Conservation (phyloP, 2,329 filamentous ascomycete genomes). For the Thelonectria blattea region DNA sequence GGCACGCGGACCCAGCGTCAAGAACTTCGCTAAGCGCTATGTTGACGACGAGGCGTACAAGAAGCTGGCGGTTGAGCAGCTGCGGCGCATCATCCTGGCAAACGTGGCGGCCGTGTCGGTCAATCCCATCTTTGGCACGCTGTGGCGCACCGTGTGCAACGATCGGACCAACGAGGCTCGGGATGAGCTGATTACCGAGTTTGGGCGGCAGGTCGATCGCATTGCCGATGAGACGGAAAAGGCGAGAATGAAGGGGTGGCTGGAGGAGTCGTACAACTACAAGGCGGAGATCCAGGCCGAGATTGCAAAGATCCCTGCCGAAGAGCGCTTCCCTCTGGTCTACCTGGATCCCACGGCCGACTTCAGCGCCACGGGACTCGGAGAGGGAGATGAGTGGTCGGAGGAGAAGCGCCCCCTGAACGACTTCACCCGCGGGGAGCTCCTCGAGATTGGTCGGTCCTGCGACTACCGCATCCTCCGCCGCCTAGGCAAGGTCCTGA, state of each 20-base stretch:
- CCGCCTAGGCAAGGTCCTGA: slow-evolving; percentile 54
- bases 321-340: slow-evolving; percentile 53
- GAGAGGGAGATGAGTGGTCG: slow-evolving; percentile 9
- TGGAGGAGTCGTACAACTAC: slow-evolving; percentile 58
- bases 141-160: slow-evolving; percentile 57
- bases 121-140: slow-evolving; percentile 56
- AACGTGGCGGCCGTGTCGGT: slow-evolving; percentile 53
- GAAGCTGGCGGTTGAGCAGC: slow-evolving; percentile 45
- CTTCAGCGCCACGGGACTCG: slow-evolving; percentile 38
- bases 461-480: slow-evolving; percentile 55
- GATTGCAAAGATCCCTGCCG: slow-evolving; percentile 46
- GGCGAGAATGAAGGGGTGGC: slow-evolving; percentile 51
- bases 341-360: slow-evolving; percentile 56
- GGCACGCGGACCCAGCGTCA: slow-evolving; percentile 31
- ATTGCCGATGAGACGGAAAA: slow-evolving; percentile 44
- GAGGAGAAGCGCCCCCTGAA: slow-evolving; percentile 34
- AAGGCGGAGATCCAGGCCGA: slow-evolving; percentile 49
- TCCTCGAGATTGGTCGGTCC: slow-evolving; percentile 58
- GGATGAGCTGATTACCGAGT: slow-evolving; percentile 49
- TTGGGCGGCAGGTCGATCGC: slow-evolving; percentile 48
- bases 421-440: slow-evolving; percentile 51
- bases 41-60: slow-evolving; percentile 46
- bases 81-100: slow-evolving; percentile 50
- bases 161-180: slow-evolving; percentile 50
- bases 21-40: slow-evolving; percentile 51